Evolutionary conservation across 805 yeast species (phyloP).

Genomic region (Ogataea polymorpha): DNA sequence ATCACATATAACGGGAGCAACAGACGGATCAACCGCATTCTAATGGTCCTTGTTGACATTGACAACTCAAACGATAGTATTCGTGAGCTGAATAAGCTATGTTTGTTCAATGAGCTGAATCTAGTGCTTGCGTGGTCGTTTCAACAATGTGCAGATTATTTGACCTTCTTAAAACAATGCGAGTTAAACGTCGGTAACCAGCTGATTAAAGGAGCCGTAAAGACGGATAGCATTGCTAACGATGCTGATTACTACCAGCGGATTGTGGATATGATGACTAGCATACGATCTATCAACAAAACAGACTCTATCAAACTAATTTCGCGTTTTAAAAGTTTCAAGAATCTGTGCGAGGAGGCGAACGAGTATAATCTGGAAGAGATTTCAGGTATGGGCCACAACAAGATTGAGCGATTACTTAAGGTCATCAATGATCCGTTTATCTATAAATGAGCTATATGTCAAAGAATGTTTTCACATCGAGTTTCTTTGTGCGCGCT

Average conservation of each 20-base stretch:
- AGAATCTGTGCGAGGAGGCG: conserved; percentile 37
- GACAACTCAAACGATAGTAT: conserved; percentile 51
- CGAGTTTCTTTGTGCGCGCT: conserved; percentile 9
- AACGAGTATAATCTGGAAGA: conserved; percentile 29
- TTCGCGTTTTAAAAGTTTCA: conserved; percentile 46
- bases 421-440: conserved; percentile 48
- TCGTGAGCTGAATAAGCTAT: conserved; percentile 45
- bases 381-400: conserved; percentile 49
- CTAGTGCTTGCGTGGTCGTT: conserved; percentile 52
- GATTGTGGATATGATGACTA: conserved; percentile 44
- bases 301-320: conserved; percentile 51
- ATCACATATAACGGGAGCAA: conserved; percentile 23
- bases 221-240: conserved; percentile 29
- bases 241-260: conserved; percentile 42
- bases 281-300: conserved; percentile 46
- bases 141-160: conserved; percentile 50
- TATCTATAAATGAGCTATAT: conserved; percentile 37
- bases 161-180: conserved; percentile 32
- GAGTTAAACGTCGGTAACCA: conserved; percentile 31
- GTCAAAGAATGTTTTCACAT: conserved; percentile 20
- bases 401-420: conserved; percentile 40
- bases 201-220: conserved; percentile 39
- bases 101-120: conserved; percentile 47
- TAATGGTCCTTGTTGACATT: conserved; percentile 64
- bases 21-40: conserved; percentile 37